phyloP scores from a whole-genome alignment of 2,329 filamentous ascomycete genomes.

The Moelleriella libera region DNA sequence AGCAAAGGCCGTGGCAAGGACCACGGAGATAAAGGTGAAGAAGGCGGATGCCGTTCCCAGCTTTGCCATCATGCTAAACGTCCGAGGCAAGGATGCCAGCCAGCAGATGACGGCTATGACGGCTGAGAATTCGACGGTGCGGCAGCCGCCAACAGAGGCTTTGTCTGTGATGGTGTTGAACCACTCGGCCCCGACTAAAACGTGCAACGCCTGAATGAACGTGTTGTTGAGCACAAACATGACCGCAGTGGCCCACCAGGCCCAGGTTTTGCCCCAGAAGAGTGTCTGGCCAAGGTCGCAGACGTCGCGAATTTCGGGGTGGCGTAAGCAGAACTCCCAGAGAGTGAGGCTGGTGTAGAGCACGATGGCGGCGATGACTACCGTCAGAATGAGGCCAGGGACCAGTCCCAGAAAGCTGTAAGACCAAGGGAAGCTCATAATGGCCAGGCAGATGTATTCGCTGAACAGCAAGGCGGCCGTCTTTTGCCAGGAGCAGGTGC shows the following conservation, averaged over 20 bases:
- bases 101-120: slow-evolving; percentile 65
- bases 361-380: slow-evolving; percentile 63
- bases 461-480: slow-evolving; percentile 83
- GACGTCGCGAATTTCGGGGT: slow-evolving; percentile 83
- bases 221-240: slow-evolving; percentile 95
- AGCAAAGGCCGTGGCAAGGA: slow-evolving; percentile 72
- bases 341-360: slow-evolving; percentile 54
- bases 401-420: slow-evolving; percentile 81
- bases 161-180: slow-evolving; percentile 74
- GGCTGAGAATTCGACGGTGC: slow-evolving; percentile 68
- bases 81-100: slow-evolving; percentile 69
- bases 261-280: slow-evolving; percentile 71
- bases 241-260: slow-evolving; percentile 54
- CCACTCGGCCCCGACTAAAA: slow-evolving; percentile 73
- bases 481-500: slow-evolving; percentile 92
- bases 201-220: slow-evolving; percentile 73
- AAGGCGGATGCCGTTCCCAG: slow-evolving; percentile 66
- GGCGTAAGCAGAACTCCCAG: slow-evolving; percentile 81
- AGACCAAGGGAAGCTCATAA: slow-evolving; percentile 93
- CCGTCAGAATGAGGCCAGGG: slow-evolving; percentile 68
- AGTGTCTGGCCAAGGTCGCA: slow-evolving; percentile 94
- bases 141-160: slow-evolving; percentile 46
- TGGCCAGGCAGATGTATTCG: slow-evolving; percentile 83
- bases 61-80: slow-evolving; percentile 67
- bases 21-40: slow-evolving; percentile 81